Evolutionary conservation across 2,329 filamentous ascomycete species (phyloP).

Genomic region (Trichothecium sympodiale): DNA sequence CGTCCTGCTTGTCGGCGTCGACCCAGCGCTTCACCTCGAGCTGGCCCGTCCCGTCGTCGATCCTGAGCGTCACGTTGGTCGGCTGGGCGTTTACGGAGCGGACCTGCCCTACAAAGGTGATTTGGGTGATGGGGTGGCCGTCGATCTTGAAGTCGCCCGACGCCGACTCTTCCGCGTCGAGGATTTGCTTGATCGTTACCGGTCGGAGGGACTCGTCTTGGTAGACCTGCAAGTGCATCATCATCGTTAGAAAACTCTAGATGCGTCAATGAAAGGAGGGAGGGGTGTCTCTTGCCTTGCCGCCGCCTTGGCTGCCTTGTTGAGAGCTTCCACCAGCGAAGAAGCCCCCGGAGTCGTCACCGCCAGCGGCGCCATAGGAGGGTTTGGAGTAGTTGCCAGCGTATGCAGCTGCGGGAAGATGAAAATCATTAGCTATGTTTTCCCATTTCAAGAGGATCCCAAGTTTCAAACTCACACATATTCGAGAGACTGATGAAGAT

Average conservation of each 20-base stretch:
- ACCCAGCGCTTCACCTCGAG: slow-evolving; percentile 89
- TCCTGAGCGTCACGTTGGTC: slow-evolving; percentile 83
- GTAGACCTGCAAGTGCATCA: slow-evolving; percentile 40
- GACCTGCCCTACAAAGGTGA: slow-evolving; percentile 81
- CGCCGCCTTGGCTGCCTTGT: slow-evolving; percentile 40
- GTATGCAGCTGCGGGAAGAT: slow-evolving; percentile 31
- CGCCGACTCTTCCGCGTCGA: slow-evolving; percentile 69
- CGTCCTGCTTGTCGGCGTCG: slow-evolving; percentile 48
- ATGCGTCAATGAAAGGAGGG: neutral
- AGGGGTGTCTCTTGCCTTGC: slow-evolving; percentile 28
- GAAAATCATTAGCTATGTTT: slow-evolving; percentile 7
- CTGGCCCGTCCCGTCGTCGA: slow-evolving; percentile 89
- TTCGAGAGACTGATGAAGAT: neutral
- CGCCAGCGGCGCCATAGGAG: slow-evolving; percentile 42
- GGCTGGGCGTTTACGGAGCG: slow-evolving; percentile 75
- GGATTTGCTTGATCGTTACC: slow-evolving; percentile 89
- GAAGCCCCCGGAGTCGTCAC: slow-evolving; percentile 52
- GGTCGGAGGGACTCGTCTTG: slow-evolving; percentile 81
- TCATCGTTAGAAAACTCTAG: no score
- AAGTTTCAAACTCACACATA: no score
- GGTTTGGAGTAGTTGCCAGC: slow-evolving; percentile 30
- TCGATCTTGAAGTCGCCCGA: slow-evolving; percentile 75
- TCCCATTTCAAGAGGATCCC: no score
- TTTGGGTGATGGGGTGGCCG: slow-evolving; percentile 57
- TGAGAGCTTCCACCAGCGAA: slow-evolving; percentile 45